Conservation (phyloP, 1,284 basidiomycete genomes). For the Apiotrichum gamsii region DNA sequence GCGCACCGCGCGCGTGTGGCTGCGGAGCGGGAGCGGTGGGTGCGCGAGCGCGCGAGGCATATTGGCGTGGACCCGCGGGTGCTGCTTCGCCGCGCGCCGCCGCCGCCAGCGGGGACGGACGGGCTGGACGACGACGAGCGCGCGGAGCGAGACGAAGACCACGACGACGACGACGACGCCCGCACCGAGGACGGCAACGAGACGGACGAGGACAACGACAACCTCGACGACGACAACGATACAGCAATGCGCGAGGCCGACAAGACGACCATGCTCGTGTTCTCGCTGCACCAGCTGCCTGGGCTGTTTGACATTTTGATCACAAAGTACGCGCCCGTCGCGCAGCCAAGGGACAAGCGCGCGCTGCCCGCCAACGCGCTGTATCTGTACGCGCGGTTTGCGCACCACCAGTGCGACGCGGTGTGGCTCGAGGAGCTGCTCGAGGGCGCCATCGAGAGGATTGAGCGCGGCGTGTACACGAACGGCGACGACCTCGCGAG, state of each 20-base stretch:
- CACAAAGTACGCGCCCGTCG: slow-evolving; percentile 56
- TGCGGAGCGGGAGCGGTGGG: slow-evolving; percentile 55
- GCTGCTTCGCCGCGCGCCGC: slow-evolving; percentile 17
- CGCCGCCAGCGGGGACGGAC: slow-evolving; percentile 27
- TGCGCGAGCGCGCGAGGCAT: slow-evolving; percentile 48
- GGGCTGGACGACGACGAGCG: slow-evolving; percentile 18
- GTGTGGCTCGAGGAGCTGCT: slow-evolving; percentile 88
- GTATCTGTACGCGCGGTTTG: slow-evolving; percentile 80
- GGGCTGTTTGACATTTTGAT: slow-evolving; percentile 75
- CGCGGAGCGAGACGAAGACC: slow-evolving; percentile 50
- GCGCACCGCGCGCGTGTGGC: slow-evolving; percentile 52
- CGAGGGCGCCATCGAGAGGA: slow-evolving; percentile 79
- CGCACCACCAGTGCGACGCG: slow-evolving; percentile 74
- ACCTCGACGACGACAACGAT: slow-evolving; percentile 40
- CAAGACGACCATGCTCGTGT: slow-evolving; percentile 75
- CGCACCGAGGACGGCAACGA: too few relatives aligned
- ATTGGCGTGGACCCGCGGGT: slow-evolving; percentile 30
- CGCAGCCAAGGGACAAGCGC: slow-evolving; percentile 54
- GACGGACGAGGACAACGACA: slow-evolving; percentile 29
- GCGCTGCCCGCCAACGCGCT: slow-evolving; percentile 73
- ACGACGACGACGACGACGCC: slow-evolving; percentile 1
- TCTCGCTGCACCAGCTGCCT: slow-evolving; percentile 69
- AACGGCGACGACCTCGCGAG: slow-evolving; percentile 76
- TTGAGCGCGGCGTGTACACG: slow-evolving; percentile 87
- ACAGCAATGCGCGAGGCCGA: too few relatives aligned